phyloP scores from a whole-genome alignment of 192 early-diverging fungal species.

The Coemansia sp. region DNA sequence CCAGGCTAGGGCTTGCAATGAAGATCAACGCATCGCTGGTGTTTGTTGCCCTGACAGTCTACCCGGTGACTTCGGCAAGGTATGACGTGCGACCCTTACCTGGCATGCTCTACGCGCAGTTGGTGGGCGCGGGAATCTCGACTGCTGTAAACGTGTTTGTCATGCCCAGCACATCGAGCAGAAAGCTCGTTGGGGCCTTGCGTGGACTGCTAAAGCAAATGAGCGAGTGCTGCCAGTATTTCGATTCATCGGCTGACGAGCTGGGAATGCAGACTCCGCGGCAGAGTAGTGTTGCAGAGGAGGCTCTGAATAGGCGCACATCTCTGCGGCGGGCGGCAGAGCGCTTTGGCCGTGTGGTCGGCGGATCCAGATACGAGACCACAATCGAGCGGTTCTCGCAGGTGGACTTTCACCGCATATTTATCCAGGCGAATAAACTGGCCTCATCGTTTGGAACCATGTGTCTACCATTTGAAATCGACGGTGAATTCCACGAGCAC shows the following conservation, averaged over 20 bases:
- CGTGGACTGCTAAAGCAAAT: constrained; percentile 13
- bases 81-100: constrained; percentile 25
- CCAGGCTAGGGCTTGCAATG: constrained; percentile 20
- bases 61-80: not conserved
- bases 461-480: constrained; percentile 44
- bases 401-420: constrained; percentile 34
- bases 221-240: constrained; percentile 32
- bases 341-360: constrained; percentile 28
- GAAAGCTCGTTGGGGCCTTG: constrained; percentile 20
- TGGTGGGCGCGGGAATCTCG: constrained; percentile 29
- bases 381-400: constrained; percentile 43
- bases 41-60: constrained; percentile 21
- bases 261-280: constrained; percentile 14
- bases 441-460: constrained; percentile 33
- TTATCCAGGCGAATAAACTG: constrained; percentile 14
- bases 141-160: constrained; percentile 39
- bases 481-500: constrained; percentile 23
- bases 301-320: constrained; percentile 3
- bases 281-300: not conserved
- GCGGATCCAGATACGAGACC: constrained; percentile 35
- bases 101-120: constrained; percentile 28
- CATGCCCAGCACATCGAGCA: constrained; percentile 34
- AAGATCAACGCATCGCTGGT: constrained; percentile 31
- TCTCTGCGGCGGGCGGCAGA: constrained; percentile 5
- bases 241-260: constrained; percentile 5